Evolutionary conservation across 1,284 basidiomycete species (phyloP).

Genomic region (Cryptococcus floricola): DNA sequence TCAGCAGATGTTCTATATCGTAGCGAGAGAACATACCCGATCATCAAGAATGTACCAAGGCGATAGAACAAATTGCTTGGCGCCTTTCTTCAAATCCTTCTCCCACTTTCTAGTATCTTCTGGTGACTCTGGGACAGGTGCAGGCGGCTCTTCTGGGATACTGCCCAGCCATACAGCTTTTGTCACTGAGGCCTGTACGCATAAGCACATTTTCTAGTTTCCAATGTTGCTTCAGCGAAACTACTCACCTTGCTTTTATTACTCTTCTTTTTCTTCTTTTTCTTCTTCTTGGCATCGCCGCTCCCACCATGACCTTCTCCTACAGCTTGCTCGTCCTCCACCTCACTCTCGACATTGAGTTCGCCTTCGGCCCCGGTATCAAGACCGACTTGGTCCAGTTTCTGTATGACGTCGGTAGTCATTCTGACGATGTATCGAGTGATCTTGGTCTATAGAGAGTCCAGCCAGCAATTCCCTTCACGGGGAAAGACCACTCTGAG

Average conservation of each 20-base stretch:
- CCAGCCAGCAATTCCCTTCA: too few species aligned
- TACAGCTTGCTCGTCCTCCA: background rate
- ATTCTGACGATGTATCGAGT: background rate
- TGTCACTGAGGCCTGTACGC: background rate
- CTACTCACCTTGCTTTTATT: constrained; percentile 11
- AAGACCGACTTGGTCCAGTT: background rate
- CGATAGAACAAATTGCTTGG: constrained; percentile 15
- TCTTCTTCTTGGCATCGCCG: constrained; percentile 12
- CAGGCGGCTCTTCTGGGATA: constrained; percentile 19
- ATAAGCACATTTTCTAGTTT: background rate
- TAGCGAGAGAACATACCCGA: constrained; percentile 14
- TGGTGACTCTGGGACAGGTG: constrained; percentile 12
- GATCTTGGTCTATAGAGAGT: too few species aligned
- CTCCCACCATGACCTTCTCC: background rate
- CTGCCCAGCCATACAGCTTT: constrained; percentile 12
- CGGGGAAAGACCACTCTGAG: too few species aligned
- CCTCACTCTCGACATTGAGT: background rate
- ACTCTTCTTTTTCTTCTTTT: constrained; percentile 24
- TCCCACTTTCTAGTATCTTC: constrained; percentile 23
- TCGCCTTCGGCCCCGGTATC: background rate
- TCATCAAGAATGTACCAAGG: constrained; percentile 24
- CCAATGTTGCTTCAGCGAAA: background rate
- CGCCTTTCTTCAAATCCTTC: constrained; percentile 17
- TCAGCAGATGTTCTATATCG: background rate
- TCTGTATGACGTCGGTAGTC: background rate